These are phyloP conservation scores for Melampsora abietis-canadensis DNA, from an alignment of 1,284 basidiomycete species.

Conservation along the genomic window DNA sequence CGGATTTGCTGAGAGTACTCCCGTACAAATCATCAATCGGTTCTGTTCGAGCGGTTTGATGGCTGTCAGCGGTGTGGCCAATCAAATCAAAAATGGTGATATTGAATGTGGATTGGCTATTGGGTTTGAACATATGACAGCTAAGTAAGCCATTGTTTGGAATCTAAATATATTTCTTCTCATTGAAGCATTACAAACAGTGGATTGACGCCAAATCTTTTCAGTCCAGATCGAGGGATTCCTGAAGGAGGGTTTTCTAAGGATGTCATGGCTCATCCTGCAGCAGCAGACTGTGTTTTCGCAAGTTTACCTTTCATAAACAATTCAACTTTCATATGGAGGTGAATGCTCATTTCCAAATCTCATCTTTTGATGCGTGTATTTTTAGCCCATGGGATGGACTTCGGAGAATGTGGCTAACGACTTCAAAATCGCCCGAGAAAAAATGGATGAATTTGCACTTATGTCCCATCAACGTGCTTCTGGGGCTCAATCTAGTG, in stretches of 20 bases:
- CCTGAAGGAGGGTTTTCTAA: constrained; percentile 60
- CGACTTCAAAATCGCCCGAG: constrained; percentile 74
- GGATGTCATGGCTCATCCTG: constrained; percentile 59
- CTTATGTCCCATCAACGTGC: constrained; percentile 77
- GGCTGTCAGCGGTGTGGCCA: constrained; percentile 74
- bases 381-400: constrained; percentile 75
- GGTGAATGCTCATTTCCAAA: neutral
- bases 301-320: constrained; percentile 53
- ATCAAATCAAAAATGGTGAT: constrained; percentile 74
- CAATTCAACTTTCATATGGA: neutral
- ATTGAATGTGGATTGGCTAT: constrained; percentile 79
- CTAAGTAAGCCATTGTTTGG: constrained; percentile 69
- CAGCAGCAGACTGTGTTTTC: constrained; percentile 67
- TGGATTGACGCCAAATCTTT: constrained; percentile 14
- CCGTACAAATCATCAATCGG: constrained; percentile 71
- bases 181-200: constrained; percentile 4
- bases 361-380: constrained; percentile 3
- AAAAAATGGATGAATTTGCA: constrained; percentile 79
- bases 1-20: constrained; percentile 72
- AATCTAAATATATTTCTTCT: constrained; percentile 46
- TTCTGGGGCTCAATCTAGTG: constrained; percentile 62
- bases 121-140: constrained; percentile 79
- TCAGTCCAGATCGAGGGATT: constrained; percentile 67
- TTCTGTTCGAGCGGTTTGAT: constrained; percentile 81
- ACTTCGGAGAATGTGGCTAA: constrained; percentile 76